Conservation (phyloP, 148 eudicot species). For the Polygonum maritimum region DNA sequence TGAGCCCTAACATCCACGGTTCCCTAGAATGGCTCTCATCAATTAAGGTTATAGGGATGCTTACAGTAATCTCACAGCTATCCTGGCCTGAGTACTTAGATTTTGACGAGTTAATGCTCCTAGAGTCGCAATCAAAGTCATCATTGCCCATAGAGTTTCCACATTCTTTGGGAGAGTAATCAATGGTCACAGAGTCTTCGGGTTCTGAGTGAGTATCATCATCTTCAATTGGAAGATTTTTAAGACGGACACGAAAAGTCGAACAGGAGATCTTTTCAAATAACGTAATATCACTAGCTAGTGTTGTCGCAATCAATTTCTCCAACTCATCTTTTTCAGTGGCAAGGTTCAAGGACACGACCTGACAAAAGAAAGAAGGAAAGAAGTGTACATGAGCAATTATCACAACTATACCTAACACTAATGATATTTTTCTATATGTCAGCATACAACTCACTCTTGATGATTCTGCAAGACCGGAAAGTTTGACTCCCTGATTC, state of each 20-base stretch:
- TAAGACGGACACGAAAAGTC: constrained; percentile 65
- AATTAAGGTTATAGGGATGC: constrained; percentile 45
- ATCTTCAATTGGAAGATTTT: constrained; percentile 28
- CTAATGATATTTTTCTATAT: not conserved
- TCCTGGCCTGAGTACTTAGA: constrained; percentile 11
- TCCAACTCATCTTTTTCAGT: constrained; percentile 45
- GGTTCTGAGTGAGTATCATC: constrained; percentile 43
- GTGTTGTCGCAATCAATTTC: constrained; percentile 46
- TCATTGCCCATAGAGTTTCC: constrained; percentile 25
- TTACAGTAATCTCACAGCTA: constrained; percentile 17
- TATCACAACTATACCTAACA: not conserved
- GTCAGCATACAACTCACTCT: constrained; percentile 32
- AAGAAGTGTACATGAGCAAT: not conserved
- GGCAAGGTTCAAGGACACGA: constrained; percentile 51
- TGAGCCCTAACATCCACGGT: constrained; percentile 78
- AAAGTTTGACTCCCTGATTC: constrained; percentile 51
- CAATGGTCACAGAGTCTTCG: constrained; percentile 71
- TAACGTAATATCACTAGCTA: constrained; percentile 82
- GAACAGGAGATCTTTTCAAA: constrained; percentile 79
- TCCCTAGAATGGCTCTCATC: constrained; percentile 95
- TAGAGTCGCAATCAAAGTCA: constrained; percentile 50
- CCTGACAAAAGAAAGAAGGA: constrained; percentile 33
- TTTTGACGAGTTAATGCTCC: constrained; percentile 25
- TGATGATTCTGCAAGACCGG: constrained; percentile 50
- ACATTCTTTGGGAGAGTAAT: constrained; percentile 40